These are phyloP conservation scores for Scheffersomyces spartinae DNA, from an alignment of 805 yeast species.

Conservation along the genomic window DNA sequence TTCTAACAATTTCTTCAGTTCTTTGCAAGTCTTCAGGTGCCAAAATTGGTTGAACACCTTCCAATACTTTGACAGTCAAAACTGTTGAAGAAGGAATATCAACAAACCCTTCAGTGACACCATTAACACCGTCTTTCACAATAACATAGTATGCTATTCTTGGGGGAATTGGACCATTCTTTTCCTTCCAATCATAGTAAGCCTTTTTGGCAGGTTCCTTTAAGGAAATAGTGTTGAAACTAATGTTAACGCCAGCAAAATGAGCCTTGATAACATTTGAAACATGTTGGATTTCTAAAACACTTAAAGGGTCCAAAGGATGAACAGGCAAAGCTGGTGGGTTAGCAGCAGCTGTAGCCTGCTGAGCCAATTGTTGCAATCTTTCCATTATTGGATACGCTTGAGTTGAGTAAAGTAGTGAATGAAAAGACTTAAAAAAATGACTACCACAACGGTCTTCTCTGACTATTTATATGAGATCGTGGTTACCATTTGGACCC, in stretches of 20 bases:
- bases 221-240: constrained; percentile 60
- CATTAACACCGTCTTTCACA: constrained; percentile 44
- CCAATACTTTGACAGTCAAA: constrained; percentile 34
- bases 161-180: constrained; percentile 50
- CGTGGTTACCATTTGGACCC: too few relatives aligned
- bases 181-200: constrained; percentile 55
- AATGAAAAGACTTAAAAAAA: too few relatives aligned
- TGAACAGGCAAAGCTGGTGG: constrained; percentile 49
- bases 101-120: constrained; percentile 63
- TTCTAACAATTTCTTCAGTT: constrained; percentile 56
- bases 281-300: constrained; percentile 49
- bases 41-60: constrained; percentile 64
- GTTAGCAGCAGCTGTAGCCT: constrained; percentile 42
- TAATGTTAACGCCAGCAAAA: constrained; percentile 32
- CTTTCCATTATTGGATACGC: constrained; percentile 38
- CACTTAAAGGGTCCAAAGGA: constrained; percentile 63
- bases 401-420: too few relatives aligned
- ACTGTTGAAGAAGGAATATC: constrained; percentile 40
- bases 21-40: constrained; percentile 55
- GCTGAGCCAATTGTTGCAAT: constrained; percentile 51
- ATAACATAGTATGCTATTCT: constrained; percentile 59
- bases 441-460: too few relatives aligned
- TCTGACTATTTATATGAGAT: too few relatives aligned
- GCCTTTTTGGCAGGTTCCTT: constrained; percentile 60
- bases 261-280: constrained; percentile 39